phyloP scores from a whole-genome alignment of 768 basidiomycete genomes.

The Boletus subcaerulescens region DNA sequence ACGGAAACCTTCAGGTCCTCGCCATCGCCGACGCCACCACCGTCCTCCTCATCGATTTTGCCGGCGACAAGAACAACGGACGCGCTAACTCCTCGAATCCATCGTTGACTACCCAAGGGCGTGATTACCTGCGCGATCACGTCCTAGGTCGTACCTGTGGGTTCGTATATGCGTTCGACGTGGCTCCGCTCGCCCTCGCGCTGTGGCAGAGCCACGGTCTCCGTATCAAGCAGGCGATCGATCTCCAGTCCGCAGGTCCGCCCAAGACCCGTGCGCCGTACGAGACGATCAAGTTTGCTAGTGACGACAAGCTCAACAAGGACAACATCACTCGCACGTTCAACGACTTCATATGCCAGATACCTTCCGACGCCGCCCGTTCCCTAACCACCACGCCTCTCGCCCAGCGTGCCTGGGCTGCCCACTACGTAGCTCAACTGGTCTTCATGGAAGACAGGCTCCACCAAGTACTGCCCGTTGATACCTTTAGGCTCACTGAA shows the following conservation, averaged over 20 bases:
- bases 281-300: slow-evolving; percentile 18
- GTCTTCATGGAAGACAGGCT: slow-evolving; percentile 20
- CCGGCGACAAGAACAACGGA: slow-evolving; percentile 32
- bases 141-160: slow-evolving; percentile 29
- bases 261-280: slow-evolving; percentile 16
- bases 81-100: slow-evolving; percentile 25
- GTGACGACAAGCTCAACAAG: slow-evolving; percentile 2
- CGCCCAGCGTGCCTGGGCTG: slow-evolving; percentile 31
- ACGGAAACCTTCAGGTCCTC: slow-evolving; percentile 24
- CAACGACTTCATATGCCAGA: slow-evolving; percentile 3
- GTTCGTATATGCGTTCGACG: slow-evolving; percentile 30
- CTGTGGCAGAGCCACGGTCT: slow-evolving; percentile 31
- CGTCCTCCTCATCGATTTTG: slow-evolving; percentile 28
- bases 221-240: slow-evolving; percentile 34
- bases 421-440: slow-evolving; percentile 30
- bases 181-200: slow-evolving; percentile 29
- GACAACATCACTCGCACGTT: slow-evolving; percentile 19
- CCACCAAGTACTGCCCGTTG: slow-evolving; percentile 20
- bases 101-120: slow-evolving; percentile 16
- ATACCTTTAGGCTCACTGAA: slow-evolving; percentile 26
- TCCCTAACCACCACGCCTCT: slow-evolving; percentile 15
- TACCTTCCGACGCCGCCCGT: neutral
- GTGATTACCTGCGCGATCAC: slow-evolving; percentile 28
- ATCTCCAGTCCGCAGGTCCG: slow-evolving; percentile 24
- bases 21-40: slow-evolving; percentile 28